Percentiles rank a stretch among this genome's conserved stretches.
These are phyloP conservation scores for Fistulinella prunicolor DNA, from an alignment of 768 basidiomycete species.

Conservation along the genomic window DNA sequence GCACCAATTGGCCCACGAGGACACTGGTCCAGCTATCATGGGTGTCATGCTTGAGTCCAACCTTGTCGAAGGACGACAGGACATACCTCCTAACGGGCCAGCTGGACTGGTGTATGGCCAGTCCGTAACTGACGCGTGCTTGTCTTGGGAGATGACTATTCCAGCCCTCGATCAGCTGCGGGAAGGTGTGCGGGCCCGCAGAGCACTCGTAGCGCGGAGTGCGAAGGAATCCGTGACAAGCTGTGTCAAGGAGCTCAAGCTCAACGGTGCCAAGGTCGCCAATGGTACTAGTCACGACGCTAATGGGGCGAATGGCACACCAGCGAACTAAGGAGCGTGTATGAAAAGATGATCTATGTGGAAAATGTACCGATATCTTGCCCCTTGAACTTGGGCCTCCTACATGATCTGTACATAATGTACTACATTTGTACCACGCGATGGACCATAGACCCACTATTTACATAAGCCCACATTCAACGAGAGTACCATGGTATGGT, in stretches of 20 bases:
- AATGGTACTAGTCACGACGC: conserved; percentile 2
- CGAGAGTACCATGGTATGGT: too few species aligned
- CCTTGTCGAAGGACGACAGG: conserved; percentile 82
- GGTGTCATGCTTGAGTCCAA: conserved; percentile 97
- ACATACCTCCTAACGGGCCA: conserved; percentile 72
- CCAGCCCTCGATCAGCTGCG: conserved; percentile 79
- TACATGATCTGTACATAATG: too few species aligned
- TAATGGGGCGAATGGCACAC: conserved; percentile 20
- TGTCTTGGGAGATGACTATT: conserved; percentile 88
- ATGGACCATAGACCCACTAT: too few species aligned
- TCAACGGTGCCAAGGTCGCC: conserved; percentile 8
- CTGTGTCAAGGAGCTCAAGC: conserved; percentile 12
- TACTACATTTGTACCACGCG: too few species aligned
- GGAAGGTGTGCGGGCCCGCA: conserved; percentile 80
- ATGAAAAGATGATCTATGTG: background rate
- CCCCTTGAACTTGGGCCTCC: too few species aligned
- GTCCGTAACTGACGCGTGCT: conserved; percentile 86
- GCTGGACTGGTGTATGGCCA: conserved; percentile 76
- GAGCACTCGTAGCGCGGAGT: conserved; percentile 43
- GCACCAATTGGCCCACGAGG: conserved; percentile 64
- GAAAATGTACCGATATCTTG: background rate
- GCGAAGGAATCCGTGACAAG: conserved; percentile 12
- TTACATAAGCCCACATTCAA: too few species aligned
- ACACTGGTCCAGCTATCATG: conserved; percentile 74
- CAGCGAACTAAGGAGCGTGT: background rate